Evolutionary conservation across 78 protist genomes (phyloP).

Genomic region (Pigoraptor vietnamica): DNA sequence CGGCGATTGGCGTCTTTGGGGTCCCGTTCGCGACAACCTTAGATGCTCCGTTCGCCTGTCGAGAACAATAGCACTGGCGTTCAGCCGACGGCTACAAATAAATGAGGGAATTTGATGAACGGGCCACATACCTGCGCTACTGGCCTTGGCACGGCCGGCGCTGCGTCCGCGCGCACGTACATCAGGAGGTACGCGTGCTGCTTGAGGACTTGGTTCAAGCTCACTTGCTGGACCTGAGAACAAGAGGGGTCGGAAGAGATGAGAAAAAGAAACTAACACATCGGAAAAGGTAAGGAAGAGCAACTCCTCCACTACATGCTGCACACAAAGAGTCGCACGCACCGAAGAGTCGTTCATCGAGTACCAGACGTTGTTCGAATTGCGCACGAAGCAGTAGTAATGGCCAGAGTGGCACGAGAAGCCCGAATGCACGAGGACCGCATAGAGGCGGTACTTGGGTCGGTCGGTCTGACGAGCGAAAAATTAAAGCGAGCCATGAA

Average conservation of each 20-base stretch:
- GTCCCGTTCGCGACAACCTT: no score
- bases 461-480: not conserved
- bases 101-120: no score
- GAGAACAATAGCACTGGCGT: no score
- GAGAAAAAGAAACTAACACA: not conserved
- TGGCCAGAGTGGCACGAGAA: conserved; percentile 69
- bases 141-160: no score
- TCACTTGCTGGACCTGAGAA: not conserved
- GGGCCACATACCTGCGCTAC: no score
- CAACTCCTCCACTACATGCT: not conserved
- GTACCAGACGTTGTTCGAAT: conserved; percentile 44
- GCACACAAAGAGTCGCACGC: not conserved
- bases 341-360: conserved; percentile 37
- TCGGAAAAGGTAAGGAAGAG: not conserved
- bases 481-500: no score
- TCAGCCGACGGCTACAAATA: no score
- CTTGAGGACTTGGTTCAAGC: not conserved
- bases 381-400: conserved; percentile 63
- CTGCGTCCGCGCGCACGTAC: conserved; percentile 19
- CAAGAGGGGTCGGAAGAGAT: not conserved
- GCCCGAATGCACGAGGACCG: conserved; percentile 84
- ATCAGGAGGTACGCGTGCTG: conserved; percentile 58
- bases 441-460: conserved; percentile 62
- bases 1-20: no score
- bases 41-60: not conserved